Evolutionary conservation across 768 basidiomycete genomes (phyloP).

Genomic region (Rhodosporidiobolus odoratus): DNA sequence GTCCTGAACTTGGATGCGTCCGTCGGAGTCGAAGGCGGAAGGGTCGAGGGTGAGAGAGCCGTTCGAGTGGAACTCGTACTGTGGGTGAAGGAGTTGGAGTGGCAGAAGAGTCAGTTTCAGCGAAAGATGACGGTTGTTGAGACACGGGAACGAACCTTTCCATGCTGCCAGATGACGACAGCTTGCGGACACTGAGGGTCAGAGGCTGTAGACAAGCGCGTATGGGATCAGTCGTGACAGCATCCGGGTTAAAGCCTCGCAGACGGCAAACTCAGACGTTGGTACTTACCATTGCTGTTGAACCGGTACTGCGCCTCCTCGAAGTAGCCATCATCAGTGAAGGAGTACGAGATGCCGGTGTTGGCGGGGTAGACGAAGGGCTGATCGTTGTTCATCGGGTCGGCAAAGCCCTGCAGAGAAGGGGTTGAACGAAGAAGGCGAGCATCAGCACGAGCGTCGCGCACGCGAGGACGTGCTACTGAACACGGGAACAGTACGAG

Average conservation of each 20-base stretch:
- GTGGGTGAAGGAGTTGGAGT: constrained; percentile 4
- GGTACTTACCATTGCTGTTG: constrained; percentile 70
- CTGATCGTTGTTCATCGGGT: constrained; percentile 66
- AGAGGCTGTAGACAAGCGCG: constrained; percentile 53
- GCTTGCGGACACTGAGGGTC: constrained; percentile 85
- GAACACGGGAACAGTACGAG: neutral
- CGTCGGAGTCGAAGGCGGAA: constrained; percentile 67
- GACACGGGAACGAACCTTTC: constrained; percentile 47
- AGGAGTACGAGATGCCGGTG: constrained; percentile 62
- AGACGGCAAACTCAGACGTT: too few species aligned
- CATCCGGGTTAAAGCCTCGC: neutral
- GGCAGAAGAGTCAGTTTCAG: neutral
- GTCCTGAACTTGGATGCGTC: constrained; percentile 90
- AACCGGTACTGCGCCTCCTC: constrained; percentile 90
- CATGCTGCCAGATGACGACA: constrained; percentile 84
- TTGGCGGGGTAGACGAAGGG: constrained; percentile 73
- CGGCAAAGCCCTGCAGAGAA: constrained; percentile 70
- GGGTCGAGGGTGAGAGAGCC: constrained; percentile 65
- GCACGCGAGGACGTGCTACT: too few species aligned
- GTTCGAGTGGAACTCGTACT: constrained; percentile 60
- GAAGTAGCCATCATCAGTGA: constrained; percentile 65
- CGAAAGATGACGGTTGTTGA: neutral
- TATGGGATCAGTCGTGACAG: neutral
- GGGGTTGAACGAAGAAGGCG: neutral
- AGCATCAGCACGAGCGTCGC: too few species aligned